Evolutionary conservation across 495 filamentous ascomycete species (phyloP), one percentile per base, ranked within the genome.

Genomic region (Cairneyella variabilis): DNA sequence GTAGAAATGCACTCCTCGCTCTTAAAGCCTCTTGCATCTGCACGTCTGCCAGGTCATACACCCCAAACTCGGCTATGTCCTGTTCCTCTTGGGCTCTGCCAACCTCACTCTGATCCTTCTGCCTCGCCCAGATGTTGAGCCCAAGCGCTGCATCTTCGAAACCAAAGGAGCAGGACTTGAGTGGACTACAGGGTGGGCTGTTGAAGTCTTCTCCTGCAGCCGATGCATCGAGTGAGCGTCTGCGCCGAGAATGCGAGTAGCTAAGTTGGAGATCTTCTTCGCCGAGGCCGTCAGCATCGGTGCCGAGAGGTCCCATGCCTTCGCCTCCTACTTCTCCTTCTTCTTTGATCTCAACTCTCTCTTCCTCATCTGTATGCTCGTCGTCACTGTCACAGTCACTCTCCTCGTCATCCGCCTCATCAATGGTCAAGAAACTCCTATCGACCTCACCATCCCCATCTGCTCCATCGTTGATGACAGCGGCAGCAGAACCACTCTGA

Each of bases 201-300:
- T n/a, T n/a, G 6, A 32, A 14, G n/a, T 7, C 27, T 14, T 12
- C 17, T 11, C 34, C 18, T 4, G 22, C 28, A 17, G 30, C 30
- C 3, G 4, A 18, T 1, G 20, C 21, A 38, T 48, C 52, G 3
- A 28, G 7, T 27, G 16, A n/a, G 32, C 36, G 39, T 14, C 36
- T 40, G 7, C 9, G 34, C 10, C 20, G 36, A n/a, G 22, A 47
- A 10, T 39, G 3, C n/a, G 44, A 9, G 11, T 55, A 41, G 9
- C 7, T 12, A 12, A 1, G 23, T 1, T 48, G 27, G 2, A 20
- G 14, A 9, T 12, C 17, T 16, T 41, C 52, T 36, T 55, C 43
- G 3, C 42, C 42, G 2, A 55, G 32, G 3, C 52, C 52, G 37
- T 55, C 52, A 40, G 26, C 44, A 55, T 55, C 52, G 4, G 23